Evolutionary conservation across 2,329 filamentous ascomycete species (phyloP).

Genomic region (Talaromyces atroroseus): DNA sequence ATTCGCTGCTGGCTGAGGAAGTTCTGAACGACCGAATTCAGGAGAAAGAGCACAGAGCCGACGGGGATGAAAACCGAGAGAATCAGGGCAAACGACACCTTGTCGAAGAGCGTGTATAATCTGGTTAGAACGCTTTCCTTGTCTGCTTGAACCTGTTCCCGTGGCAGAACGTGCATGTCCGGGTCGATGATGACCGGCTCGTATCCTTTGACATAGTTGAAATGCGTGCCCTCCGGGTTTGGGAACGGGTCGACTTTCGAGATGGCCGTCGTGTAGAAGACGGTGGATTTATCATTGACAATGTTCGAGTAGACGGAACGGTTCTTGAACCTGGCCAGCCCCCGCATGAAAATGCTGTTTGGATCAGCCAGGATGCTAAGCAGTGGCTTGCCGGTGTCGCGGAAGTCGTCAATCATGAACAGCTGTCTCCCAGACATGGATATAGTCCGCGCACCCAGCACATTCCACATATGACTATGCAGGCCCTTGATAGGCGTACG

Average conservation of each 20-base stretch:
- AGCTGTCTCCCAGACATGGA: conserved; percentile 81
- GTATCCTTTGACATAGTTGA: conserved; percentile 70
- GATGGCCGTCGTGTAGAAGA: conserved; percentile 78
- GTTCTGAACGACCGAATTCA: conserved; percentile 73
- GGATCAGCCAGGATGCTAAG: conserved; percentile 77
- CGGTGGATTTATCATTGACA: conserved; percentile 74
- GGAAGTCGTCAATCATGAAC: conserved; percentile 80
- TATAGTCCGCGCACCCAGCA: conserved; percentile 73
- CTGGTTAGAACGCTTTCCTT: conserved; percentile 21
- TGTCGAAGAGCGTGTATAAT: conserved; percentile 40
- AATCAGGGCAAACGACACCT: conserved; percentile 59
- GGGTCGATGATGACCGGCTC: conserved; percentile 68
- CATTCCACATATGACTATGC: conserved; percentile 68
- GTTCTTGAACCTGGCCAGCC: conserved; percentile 67
- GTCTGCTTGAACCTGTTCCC: conserved; percentile 20
- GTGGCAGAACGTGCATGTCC: conserved; percentile 18
- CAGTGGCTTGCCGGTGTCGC: conserved; percentile 73
- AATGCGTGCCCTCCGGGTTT: conserved; percentile 59
- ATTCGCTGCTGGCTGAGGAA: conserved; percentile 70
- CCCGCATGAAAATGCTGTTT: conserved; percentile 78
- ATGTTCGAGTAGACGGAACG: conserved; percentile 81
- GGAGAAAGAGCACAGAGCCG: conserved; percentile 63
- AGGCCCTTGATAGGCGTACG: conserved; percentile 62
- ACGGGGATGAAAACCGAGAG: conserved; percentile 69
- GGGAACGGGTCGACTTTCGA: conserved; percentile 71